phyloP scores from a whole-genome alignment of 805 yeast species.

The Zygosaccharomyces pseudorouxii region DNA sequence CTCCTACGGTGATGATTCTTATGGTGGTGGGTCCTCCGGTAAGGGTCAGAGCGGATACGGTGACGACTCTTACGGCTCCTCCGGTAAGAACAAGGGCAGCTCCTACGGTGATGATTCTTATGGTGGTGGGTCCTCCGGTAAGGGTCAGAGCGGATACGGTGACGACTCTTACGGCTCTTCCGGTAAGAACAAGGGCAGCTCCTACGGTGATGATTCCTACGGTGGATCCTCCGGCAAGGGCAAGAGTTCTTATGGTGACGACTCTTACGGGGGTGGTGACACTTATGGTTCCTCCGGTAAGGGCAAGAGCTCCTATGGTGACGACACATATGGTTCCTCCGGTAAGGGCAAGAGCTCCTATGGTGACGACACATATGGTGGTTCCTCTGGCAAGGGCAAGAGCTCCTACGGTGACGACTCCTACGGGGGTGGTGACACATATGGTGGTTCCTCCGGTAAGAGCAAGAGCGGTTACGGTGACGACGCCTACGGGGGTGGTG shows the following conservation, averaged over 20 bases:
- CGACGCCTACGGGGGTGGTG: conserved; percentile 11
- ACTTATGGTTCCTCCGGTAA: conserved; percentile 20
- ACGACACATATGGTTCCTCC: conserved; percentile 6
- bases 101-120: conserved; percentile 12
- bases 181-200: conserved; percentile 1
- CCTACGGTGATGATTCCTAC: conserved; percentile 7
- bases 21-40: conserved; percentile 28
- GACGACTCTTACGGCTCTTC: conserved; percentile 15
- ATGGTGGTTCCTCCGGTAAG: conserved; percentile 16
- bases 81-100: conserved; percentile 17
- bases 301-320: conserved; percentile 19
- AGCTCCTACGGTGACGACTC: conserved; percentile 11
- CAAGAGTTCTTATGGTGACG: conserved; percentile 17
- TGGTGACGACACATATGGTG: conserved; percentile 20
- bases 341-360: conserved; percentile 19
- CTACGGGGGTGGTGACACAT: conserved; percentile 18
- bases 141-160: conserved; percentile 8
- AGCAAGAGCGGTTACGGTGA: conserved; percentile 6
- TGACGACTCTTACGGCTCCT: conserved; percentile 18
- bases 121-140: conserved; percentile 24
- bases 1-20: conserved; percentile 13
- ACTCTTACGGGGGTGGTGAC: conserved; percentile 20
- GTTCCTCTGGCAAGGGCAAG: conserved; percentile 24
- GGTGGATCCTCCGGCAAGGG: conserved; percentile 23
- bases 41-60: conserved; percentile 4